phyloP scores from a whole-genome alignment of 2,329 filamentous ascomycete genomes.

The Cordyceps sp. region DNA sequence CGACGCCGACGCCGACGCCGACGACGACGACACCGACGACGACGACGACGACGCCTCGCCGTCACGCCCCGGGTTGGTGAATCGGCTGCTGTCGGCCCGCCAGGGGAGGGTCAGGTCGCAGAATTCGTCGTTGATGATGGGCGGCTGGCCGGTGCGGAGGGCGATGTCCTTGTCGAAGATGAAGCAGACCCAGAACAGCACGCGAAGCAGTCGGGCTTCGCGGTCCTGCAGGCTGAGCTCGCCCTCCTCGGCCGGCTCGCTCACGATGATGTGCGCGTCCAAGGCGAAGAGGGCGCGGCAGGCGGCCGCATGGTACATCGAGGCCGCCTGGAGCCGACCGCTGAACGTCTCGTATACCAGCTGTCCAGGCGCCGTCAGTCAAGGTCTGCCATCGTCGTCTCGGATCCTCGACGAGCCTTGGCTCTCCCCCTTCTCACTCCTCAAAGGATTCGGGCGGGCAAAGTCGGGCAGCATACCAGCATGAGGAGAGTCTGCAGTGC shows the following conservation, averaged over 20 bases:
- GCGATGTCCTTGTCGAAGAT: constrained; percentile 38
- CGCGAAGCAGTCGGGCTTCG: constrained; percentile 16
- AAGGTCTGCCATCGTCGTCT: no score
- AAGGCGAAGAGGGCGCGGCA: constrained; percentile 31
- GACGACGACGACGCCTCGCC: not conserved
- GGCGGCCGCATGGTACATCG: constrained; percentile 25
- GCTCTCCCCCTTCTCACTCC: no score
- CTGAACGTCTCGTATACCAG: constrained; percentile 24
- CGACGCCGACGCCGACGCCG: not conserved
- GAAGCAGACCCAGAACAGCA: constrained; percentile 38
- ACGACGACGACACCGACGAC: not conserved
- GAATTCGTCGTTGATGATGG: constrained; percentile 29
- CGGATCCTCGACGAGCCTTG: no score
- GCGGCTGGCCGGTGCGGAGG: constrained; percentile 34
- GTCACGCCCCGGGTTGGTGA: not conserved
- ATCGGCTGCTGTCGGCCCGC: constrained; percentile 10
- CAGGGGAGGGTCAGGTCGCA: constrained; percentile 34
- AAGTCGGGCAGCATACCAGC: constrained; percentile 20
- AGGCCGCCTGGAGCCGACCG: constrained; percentile 27
- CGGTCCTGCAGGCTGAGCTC: constrained; percentile 9
- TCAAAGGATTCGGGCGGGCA: no score
- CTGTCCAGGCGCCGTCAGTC: no score
- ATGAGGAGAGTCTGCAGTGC: constrained; percentile 28
- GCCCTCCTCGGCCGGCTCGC: constrained; percentile 2
- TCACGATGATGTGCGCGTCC: constrained; percentile 22